A percentile compares a stretch with the other conserved stretches of the same genome.
Conservation (phyloP, 2,329 filamentous ascomycete species). For the Hymenotorrendiella dingleyae region DNA sequence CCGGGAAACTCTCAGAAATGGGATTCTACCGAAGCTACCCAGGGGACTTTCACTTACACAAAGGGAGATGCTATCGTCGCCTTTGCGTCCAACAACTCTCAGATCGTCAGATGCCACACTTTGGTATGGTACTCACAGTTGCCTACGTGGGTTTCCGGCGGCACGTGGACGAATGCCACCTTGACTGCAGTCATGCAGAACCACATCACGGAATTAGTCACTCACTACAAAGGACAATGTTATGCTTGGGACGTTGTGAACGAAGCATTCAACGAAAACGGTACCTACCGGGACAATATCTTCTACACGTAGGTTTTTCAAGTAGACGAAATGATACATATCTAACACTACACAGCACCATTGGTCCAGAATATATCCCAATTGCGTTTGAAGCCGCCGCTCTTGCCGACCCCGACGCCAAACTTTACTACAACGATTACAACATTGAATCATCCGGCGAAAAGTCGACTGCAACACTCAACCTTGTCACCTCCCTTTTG, state of each 20-base stretch:
- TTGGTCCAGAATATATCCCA: constrained; percentile 47
- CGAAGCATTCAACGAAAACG: constrained; percentile 55
- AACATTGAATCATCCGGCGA: constrained; percentile 50
- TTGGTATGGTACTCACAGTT: constrained; percentile 46
- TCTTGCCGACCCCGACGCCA: constrained; percentile 21
- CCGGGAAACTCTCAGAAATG: constrained; percentile 54
- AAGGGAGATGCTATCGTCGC: constrained; percentile 47
- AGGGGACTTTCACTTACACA: constrained; percentile 50
- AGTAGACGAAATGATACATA: constrained; percentile 11
- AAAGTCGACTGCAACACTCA: constrained; percentile 41
- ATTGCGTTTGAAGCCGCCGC: constrained; percentile 27
- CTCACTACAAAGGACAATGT: constrained; percentile 54
- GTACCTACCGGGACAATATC: constrained; percentile 45
- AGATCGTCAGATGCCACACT: constrained; percentile 56
- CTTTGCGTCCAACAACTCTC: constrained; percentile 40
- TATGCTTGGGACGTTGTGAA: constrained; percentile 64
- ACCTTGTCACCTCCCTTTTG: constrained; percentile 40
- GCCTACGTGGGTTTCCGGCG: constrained; percentile 42
- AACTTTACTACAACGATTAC: constrained; percentile 31
- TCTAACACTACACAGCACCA: not conserved
- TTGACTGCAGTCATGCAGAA: constrained; percentile 51
- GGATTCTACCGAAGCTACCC: constrained; percentile 32
- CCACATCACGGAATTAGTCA: constrained; percentile 55
- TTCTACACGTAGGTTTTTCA: constrained; percentile 37
- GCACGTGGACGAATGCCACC: constrained; percentile 52